Evolutionary conservation across 768 basidiomycete species (phyloP), one percentile per base, ranked within the genome.

Genomic region (Antrodiella citrinella): DNA sequence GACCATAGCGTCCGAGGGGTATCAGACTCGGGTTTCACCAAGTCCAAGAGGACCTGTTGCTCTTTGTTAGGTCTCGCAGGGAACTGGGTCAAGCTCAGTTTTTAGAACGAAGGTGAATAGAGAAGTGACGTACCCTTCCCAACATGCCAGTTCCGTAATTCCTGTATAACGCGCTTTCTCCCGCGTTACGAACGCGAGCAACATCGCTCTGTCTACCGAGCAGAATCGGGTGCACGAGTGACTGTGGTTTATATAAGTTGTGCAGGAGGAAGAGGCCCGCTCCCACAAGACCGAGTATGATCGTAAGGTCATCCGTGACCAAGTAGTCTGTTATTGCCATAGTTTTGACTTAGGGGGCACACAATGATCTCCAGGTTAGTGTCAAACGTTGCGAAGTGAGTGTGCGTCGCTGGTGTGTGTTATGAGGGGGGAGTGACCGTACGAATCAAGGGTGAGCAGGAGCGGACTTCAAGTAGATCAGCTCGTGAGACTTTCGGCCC

Each of bases 141-240:
- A 81, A 77, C 51, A 88, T 71, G 12, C 89, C 89, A 21, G 86
- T 91, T 12, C 86, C 80, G 72, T 93, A 96, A 69, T 89, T 91
- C 59, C 94, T 79, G 65, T 94, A 95, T 13, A 93, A 72, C 0
- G 91, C 89, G 58, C 89, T 92, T 69, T 94, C 87, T 5, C 77
- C 74, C 11, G 85, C 75, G 60, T 89, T 83, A 48, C 93, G 73
- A 3, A 93, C 89, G 45, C 84, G 75, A 11, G 82, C 84, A 22
- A 86, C 85, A 64, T 96, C 94, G 58, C 90, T 91, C 73, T 97
- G 93, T 45, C 91, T 73, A 4, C 93, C 92, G 1, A 97, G 77
- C 7, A 95, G 75, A 56, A 97, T 86, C n/a, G 93, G 93, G 60
- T 96, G 93, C 0, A 94, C 91, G 40, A 94, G 78, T 2, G 86